Evolutionary conservation across 192 early-diverging fungal species (phyloP).

Genomic region (Lunasporangiospora selenospora): DNA sequence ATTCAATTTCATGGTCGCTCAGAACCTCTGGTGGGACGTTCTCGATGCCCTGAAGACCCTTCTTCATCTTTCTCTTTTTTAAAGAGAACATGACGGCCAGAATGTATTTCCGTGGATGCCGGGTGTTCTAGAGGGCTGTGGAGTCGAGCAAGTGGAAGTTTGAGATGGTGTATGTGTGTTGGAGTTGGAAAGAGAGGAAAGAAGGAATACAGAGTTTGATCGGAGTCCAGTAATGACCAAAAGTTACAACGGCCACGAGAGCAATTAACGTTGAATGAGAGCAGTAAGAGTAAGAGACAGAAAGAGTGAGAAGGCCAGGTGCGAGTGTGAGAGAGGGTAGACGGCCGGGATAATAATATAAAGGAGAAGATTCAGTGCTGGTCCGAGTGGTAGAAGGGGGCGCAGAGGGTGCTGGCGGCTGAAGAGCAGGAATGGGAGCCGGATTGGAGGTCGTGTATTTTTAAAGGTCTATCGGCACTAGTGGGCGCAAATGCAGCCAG

Average conservation of each 20-base stretch:
- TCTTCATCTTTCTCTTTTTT: conserved; percentile 31
- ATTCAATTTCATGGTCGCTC: conserved; percentile 10
- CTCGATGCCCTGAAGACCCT: conserved; percentile 12
- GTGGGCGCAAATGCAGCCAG: no score
- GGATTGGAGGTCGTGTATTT: no score
- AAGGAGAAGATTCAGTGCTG: no score
- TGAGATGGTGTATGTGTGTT: neutral
- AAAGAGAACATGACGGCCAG: conserved; percentile 20
- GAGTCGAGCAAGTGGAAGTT: neutral
- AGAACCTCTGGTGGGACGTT: conserved; percentile 9
- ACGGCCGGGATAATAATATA: no score
- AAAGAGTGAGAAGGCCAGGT: neutral
- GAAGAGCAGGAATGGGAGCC: no score
- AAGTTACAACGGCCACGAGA: no score
- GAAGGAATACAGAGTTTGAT: no score
- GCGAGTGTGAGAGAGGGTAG: no score
- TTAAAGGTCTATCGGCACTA: no score
- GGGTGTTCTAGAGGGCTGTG: neutral
- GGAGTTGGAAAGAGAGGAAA: neutral
- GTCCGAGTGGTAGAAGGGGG: no score
- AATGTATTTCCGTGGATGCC: neutral
- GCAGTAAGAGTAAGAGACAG: neutral
- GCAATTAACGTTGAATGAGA: neutral
- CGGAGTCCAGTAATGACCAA: no score
- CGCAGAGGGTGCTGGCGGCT: no score